A percentile compares a stretch with the other conserved stretches of the same genome.
Conservation (phyloP, 306 rosid species). For the Acacia acuminata region DNA sequence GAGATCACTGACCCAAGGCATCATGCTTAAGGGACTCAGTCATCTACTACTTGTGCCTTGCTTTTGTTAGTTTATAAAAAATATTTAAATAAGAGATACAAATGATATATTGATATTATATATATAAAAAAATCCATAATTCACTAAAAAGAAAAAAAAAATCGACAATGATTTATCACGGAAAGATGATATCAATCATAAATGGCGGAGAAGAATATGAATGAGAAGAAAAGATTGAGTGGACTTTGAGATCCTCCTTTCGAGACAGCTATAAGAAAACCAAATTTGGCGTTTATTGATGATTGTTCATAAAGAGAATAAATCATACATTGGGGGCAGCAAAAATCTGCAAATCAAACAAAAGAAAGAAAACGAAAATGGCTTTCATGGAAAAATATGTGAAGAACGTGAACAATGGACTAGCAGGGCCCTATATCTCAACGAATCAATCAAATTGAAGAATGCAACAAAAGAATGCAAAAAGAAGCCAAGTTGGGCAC, state of each 20-base stretch:
- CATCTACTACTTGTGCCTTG: too few relatives aligned
- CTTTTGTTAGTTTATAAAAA: too few relatives aligned
- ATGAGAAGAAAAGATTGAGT: not conserved
- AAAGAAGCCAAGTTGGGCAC: constrained; percentile 29
- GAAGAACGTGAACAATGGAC: not conserved
- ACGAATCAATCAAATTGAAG: constrained; percentile 13
- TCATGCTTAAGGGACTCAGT: too few relatives aligned
- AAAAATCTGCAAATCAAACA: not conserved
- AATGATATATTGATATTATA: too few relatives aligned
- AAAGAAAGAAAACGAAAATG: not conserved
- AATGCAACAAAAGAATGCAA: constrained; percentile 2
- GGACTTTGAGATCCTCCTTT: not conserved
- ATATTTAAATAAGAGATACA: not conserved
- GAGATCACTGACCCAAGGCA: too few relatives aligned
- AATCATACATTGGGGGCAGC: not conserved
- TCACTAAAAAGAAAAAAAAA: too few relatives aligned
- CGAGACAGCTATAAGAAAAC: not conserved
- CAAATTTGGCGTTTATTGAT: not conserved
- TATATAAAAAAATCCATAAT: too few relatives aligned
- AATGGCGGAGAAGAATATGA: not conserved
- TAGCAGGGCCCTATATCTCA: not conserved
- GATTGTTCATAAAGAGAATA: not conserved
- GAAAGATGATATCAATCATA: not conserved
- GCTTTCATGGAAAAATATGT: not conserved
- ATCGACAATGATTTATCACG: too few relatives aligned